Evolutionary conservation across 192 early-diverging fungal species (phyloP).

Genomic region (Backusella westeae): DNA sequence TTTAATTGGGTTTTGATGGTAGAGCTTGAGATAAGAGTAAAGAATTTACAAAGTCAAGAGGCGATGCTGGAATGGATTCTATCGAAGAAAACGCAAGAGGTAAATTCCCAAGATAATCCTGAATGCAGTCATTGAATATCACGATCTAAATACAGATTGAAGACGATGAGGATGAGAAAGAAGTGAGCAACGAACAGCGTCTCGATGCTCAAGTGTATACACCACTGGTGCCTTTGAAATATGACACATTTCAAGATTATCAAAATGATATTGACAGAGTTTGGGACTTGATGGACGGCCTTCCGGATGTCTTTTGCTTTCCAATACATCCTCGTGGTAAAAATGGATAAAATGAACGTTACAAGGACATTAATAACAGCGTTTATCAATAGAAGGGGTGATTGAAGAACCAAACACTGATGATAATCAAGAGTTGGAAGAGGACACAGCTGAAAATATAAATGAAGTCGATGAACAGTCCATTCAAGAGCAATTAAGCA

Average conservation of each 20-base stretch:
- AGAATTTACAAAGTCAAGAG: neutral
- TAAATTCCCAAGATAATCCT: neutral
- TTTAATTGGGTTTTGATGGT: neutral
- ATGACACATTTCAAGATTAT: neutral
- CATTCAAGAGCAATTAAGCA: neutral
- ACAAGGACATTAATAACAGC: too few relatives aligned
- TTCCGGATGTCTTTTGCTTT: neutral
- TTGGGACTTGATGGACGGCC: neutral
- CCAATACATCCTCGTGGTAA: neutral
- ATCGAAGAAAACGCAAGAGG: neutral
- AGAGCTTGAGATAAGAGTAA: neutral
- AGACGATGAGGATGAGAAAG: neutral
- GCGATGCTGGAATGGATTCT: neutral
- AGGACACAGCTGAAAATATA: neutral
- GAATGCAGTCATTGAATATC: neutral
- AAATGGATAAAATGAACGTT: neutral
- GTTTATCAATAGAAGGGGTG: too few relatives aligned
- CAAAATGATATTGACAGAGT: neutral
- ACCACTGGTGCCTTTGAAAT: too few relatives aligned
- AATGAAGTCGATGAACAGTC: neutral
- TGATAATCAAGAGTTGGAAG: neutral
- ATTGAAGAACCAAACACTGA: neutral
- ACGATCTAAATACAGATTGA: neutral
- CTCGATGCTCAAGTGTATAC: too few relatives aligned
- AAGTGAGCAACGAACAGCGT: neutral